These are phyloP conservation scores for Candida corydali DNA, from an alignment of 805 yeast genomes.

Conservation along the genomic window DNA sequence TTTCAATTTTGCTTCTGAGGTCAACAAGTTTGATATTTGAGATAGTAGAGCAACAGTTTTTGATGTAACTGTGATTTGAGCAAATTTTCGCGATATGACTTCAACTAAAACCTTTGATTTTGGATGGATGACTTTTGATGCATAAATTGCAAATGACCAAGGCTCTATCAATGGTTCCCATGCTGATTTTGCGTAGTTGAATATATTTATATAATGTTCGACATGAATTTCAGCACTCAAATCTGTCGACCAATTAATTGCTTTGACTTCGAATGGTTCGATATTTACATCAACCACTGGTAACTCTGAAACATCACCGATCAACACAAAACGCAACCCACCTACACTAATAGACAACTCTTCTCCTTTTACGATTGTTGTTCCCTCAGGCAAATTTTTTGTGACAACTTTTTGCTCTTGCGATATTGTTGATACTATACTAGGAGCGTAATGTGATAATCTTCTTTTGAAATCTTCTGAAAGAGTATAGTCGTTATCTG, in stretches of 20 bases:
- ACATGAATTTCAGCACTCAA: slow-evolving; percentile 64
- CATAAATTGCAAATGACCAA: slow-evolving; percentile 74
- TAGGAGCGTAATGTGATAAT: slow-evolving; percentile 65
- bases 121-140: slow-evolving; percentile 46
- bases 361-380: slow-evolving; percentile 61
- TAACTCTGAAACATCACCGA: slow-evolving; percentile 88
- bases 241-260: slow-evolving; percentile 84
- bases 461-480: slow-evolving; percentile 62
- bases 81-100: slow-evolving; percentile 67
- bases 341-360: slow-evolving; percentile 60
- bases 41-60: slow-evolving; percentile 75
- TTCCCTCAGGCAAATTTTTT: slow-evolving; percentile 19
- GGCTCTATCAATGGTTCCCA: slow-evolving; percentile 96
- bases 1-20: slow-evolving; percentile 49
- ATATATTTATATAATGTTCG: slow-evolving; percentile 67
- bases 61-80: slow-evolving; percentile 79
- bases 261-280: slow-evolving; percentile 62
- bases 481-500: slow-evolving; percentile 34
- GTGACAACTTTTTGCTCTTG: slow-evolving; percentile 15
- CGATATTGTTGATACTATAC: slow-evolving; percentile 52
- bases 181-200: slow-evolving; percentile 82
- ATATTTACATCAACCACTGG: slow-evolving; percentile 79
- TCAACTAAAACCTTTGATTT: slow-evolving; percentile 55
- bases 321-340: slow-evolving; percentile 75
- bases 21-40: slow-evolving; percentile 57